Conservation (phyloP, 164 flowering plant species). For the Liriodendron chinense region DNA sequence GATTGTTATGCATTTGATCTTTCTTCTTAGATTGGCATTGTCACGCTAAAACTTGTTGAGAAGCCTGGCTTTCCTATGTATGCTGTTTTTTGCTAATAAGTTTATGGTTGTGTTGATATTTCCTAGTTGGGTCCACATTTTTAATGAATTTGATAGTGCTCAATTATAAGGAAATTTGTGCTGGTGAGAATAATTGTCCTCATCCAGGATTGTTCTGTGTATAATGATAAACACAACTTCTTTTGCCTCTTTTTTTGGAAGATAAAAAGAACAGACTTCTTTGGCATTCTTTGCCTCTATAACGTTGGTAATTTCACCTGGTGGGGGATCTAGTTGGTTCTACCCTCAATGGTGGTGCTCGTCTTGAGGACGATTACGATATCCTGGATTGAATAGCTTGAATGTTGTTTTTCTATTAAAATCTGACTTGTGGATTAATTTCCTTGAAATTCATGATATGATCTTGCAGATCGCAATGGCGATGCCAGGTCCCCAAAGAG, state of each 20-base stretch:
- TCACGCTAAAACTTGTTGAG: too few relatives aligned
- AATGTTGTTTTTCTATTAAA: background rate
- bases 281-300: background rate
- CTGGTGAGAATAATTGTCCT: background rate
- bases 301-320: background rate
- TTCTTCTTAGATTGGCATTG: too few relatives aligned
- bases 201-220: too few relatives aligned
- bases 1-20: too few relatives aligned
- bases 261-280: too few relatives aligned
- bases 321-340: background rate
- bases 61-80: background rate
- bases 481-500: conserved; percentile 90
- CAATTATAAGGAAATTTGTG: background rate
- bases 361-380: background rate
- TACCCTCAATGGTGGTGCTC: background rate
- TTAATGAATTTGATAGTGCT: background rate
- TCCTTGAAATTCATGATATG: background rate
- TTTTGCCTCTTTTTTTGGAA: too few relatives aligned
- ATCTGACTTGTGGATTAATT: background rate
- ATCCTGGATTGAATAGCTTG: background rate
- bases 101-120: background rate
- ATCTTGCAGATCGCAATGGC: conserved; percentile 43
- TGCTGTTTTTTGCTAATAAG: background rate
- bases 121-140: background rate
- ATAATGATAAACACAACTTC: too few relatives aligned